phyloP scores from a whole-genome alignment of 2,329 filamentous ascomycete species.

The Mycosphaerella arachidis region DNA sequence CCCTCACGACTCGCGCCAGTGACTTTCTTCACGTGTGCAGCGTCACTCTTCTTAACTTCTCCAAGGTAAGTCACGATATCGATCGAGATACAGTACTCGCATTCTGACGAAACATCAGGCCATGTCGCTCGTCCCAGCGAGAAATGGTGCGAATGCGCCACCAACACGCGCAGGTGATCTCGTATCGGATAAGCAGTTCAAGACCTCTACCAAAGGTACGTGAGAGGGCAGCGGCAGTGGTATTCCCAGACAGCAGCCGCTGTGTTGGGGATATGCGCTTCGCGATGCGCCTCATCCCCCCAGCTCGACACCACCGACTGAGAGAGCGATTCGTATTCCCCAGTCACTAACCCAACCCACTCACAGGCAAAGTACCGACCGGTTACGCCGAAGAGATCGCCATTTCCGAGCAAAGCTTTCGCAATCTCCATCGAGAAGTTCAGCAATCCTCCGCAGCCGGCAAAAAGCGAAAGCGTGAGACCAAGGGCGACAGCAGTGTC shows the following conservation, averaged over 20 bases:
- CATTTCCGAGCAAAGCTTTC: constrained; percentile 87
- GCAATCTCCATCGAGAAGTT: constrained; percentile 78
- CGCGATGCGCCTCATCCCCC: too few species aligned
- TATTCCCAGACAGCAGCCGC: too few species aligned
- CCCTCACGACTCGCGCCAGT: background rate
- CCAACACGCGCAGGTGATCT: constrained; percentile 28
- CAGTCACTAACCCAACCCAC: too few species aligned
- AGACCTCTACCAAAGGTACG: constrained; percentile 35
- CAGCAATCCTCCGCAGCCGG: constrained; percentile 45
- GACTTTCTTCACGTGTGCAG: background rate
- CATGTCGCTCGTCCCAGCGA: constrained; percentile 33
- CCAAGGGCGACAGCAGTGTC: constrained; percentile 76
- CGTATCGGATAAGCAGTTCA: constrained; percentile 23
- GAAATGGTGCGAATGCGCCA: constrained; percentile 33
- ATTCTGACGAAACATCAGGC: constrained; percentile 11
- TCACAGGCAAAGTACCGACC: constrained; percentile 56
- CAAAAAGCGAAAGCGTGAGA: constrained; percentile 78
- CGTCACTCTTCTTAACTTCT: background rate
- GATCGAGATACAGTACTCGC: background rate
- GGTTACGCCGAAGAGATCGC: constrained; percentile 83
- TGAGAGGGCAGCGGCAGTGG: too few species aligned
- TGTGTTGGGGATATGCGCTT: too few species aligned
- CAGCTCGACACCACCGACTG: too few species aligned
- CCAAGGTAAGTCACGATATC: constrained; percentile 16
- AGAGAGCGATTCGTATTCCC: too few species aligned